Base-by-base conservation (phyloP, 2,329 filamentous ascomycete species). In the Orbilia javanica region DNA sequence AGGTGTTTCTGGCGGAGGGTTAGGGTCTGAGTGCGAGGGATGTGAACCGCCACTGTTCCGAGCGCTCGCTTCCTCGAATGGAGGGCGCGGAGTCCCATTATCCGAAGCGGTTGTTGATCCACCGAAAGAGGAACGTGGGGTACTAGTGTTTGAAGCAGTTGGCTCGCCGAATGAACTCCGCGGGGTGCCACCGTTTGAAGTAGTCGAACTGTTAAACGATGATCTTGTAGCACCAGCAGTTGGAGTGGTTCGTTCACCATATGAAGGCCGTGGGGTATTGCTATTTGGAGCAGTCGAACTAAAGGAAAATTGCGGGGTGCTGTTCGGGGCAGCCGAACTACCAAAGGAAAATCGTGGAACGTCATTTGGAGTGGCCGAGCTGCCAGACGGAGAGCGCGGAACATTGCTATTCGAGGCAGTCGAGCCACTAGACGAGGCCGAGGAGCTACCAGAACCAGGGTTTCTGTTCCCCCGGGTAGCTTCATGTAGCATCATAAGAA, bases 121-220 rank as follows among this genome's bases (percentile, higher is more conserved):
- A 63, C 57, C 42, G 18, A 20, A 63, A 44, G 57, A n/a, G 6
- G 34, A n/a, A n/a, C n/a, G n/a, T n/a, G n/a, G n/a, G n/a, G n/a
- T n/a, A n/a, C n/a, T n/a, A n/a, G n/a, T n/a, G n/a, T n/a, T n/a
- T n/a, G n/a, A n/a, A n/a, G n/a, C n/a, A n/a, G n/a, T n/a, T n/a
- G n/a, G n/a, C n/a, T n/a, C n/a, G n/a, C n/a, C n/a, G n/a, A n/a
- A n/a, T n/a, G n/a, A n/a, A n/a, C n/a, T n/a, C n/a, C n/a, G n/a
- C n/a, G n/a, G n/a, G n/a, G n/a, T n/a, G n/a, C n/a, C n/a, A n/a
- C n/a, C n/a, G n/a, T n/a, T n/a, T n/a, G n/a, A n/a, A n/a, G n/a
- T n/a, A n/a, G n/a, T n/a, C n/a, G n/a, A n/a, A n/a, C n/a, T n/a
- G n/a, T n/a, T n/a, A n/a, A n/a, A n/a, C n/a, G n/a, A n/a, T n/a